A percentile compares a stretch with the other conserved stretches of the same genome.
phyloP scores from a whole-genome alignment of 2,329 filamentous ascomycete genomes.

The Trematosphaeria pertusa region DNA sequence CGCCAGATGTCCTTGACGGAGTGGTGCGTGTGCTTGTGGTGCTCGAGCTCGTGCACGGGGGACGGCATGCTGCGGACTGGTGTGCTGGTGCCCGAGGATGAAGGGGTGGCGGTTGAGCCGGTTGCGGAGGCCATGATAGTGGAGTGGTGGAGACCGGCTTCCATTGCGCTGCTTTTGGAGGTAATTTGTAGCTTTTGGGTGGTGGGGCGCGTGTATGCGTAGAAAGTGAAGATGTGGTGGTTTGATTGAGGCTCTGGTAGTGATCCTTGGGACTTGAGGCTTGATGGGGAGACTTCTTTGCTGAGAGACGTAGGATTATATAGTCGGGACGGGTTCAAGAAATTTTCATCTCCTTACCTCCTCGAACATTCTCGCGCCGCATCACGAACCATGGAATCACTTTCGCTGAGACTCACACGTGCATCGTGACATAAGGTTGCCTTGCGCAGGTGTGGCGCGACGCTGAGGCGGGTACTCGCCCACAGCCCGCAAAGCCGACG shows the following conservation, averaged over 20 bases:
- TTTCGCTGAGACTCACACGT: background rate
- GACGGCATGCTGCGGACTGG: conserved; percentile 6
- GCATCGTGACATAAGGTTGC: too few species aligned
- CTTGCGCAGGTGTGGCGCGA: conserved; percentile 1
- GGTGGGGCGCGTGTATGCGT: too few species aligned
- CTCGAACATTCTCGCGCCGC: background rate
- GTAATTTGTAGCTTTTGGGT: conserved; percentile 2
- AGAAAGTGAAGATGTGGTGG: background rate
- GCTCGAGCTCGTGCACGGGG: conserved; percentile 20
- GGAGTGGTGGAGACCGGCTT: background rate
- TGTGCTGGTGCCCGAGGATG: conserved; percentile 4
- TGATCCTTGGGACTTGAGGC: background rate
- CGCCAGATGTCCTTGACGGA: conserved; percentile 40
- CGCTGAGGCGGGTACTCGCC: background rate
- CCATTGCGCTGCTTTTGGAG: background rate
- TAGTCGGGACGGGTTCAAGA: conserved; percentile 2
- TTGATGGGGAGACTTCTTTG: background rate
- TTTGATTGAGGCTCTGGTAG: background rate
- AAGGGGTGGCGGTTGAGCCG: conserved; percentile 4
- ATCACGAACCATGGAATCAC: background rate
- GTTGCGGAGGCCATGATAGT: conserved; percentile 2
- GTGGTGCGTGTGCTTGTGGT: conserved; percentile 24
- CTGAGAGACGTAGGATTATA: conserved; percentile 10
- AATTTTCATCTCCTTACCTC: conserved; percentile 1
- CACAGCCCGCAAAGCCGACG: conserved; percentile 10